Base-by-base conservation (phyloP, 495 filamentous ascomycete species). In the Penicillium herquei region DNA sequence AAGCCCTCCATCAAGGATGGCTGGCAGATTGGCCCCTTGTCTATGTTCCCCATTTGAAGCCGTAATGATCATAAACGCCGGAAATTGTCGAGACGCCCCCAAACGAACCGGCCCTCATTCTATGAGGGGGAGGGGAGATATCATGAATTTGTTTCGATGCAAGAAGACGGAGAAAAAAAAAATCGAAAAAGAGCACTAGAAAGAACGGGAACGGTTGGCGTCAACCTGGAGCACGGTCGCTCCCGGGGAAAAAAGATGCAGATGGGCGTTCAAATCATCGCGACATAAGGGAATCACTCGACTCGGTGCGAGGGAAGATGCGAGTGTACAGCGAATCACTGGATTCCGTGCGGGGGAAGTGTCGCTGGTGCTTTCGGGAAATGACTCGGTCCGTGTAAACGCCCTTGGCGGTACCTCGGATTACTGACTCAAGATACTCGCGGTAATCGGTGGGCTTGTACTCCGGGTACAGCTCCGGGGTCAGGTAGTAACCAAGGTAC, bases 401-500 rank as follows among this genome's bases (percentile, higher is more conserved):
- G 43, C 74, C 74, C 68, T 71, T 74, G 39, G 73, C 76, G 11
- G 69, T 69, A 17, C 76, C 76, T 16, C 63, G 48, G 21, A 75
- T 64, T 7, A 78, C 70, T 1, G 66, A 59, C 61, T 71, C 66
- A 8, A 77, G 70, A 54, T 76, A 78, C 45, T 74, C 70, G 53
- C 66, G 63, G 63, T 80, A 74, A 17, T 72, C 66, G 32, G 63
- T 75, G 6, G 72, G 68, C 13, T 62, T 46, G 49, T 81, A 75
- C 16, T 80, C 81, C 14, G 81, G 83, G 62, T 84, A 85, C 44
- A 85, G 60, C 45, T 84, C 81, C 56, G 78, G 77, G 17, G 76
- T 73, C 50, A 77, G 71, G 41, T 84, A 47, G 61, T 84, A 86
- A 7, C 84, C 83, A 8, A 87, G 70, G 59, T 85, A 84, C 53